phyloP scores from a whole-genome alignment of 2,329 filamentous ascomycete species.

The Fusarium falciforme region DNA sequence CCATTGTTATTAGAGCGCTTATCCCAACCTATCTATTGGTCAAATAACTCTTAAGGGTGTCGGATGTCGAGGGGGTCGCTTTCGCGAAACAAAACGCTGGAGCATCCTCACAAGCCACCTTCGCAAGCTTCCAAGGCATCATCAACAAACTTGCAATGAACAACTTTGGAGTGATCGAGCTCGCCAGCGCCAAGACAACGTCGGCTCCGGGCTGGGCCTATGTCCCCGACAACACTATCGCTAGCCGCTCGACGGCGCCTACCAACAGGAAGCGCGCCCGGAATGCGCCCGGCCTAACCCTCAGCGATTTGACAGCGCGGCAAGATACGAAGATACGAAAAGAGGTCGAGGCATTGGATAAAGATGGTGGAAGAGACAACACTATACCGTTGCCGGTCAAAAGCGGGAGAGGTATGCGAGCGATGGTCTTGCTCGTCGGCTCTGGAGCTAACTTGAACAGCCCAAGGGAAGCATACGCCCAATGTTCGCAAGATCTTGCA shows the following conservation, averaged over 20 bases:
- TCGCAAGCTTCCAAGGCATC: not conserved
- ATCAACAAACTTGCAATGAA: conserved; percentile 58
- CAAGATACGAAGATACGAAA: conserved; percentile 85
- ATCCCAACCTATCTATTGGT: not conserved
- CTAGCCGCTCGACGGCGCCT: conserved; percentile 63
- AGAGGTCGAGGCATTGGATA: conserved; percentile 84
- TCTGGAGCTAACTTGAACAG: conserved; percentile 41
- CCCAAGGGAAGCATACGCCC: conserved; percentile 69
- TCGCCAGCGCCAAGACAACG: conserved; percentile 76
- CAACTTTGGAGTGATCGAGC: conserved; percentile 83
- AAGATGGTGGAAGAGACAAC: conserved; percentile 80
- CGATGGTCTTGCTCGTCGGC: not conserved
- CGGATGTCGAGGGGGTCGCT: not conserved
- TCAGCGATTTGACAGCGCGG: conserved; percentile 79
- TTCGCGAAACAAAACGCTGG: not conserved
- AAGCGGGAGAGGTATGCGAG: conserved; percentile 54
- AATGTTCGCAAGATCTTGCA: conserved; percentile 81
- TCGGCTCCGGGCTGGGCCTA: conserved; percentile 92
- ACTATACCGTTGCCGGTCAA: conserved; percentile 76
- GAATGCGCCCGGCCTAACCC: conserved; percentile 61
- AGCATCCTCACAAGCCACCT: not conserved
- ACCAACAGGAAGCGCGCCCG: conserved; percentile 79
- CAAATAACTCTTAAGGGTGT: not conserved
- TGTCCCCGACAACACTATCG: conserved; percentile 78
- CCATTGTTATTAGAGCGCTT: not conserved